phyloP scores from a whole-genome alignment of 1,284 basidiomycete species.

The Cystobasidium pallidum region DNA sequence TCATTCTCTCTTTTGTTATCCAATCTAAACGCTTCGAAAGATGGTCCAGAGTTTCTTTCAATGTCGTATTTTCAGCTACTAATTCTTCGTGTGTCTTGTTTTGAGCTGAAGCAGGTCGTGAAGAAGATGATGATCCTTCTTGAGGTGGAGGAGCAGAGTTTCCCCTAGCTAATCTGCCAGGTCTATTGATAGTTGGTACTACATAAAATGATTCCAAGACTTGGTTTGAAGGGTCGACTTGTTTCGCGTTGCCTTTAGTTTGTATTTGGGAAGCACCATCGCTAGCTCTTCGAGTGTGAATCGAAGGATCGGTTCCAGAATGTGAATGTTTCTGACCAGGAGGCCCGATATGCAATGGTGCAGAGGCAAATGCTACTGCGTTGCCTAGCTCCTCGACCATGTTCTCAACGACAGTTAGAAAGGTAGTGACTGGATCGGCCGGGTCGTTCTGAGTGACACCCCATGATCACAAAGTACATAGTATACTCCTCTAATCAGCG shows the following conservation, averaged over 20 bases:
- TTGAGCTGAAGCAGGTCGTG: constrained; percentile 2
- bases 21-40: constrained; percentile 29
- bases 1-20: constrained; percentile 34
- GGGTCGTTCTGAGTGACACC: constrained; percentile 26
- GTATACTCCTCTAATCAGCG: too few relatives aligned
- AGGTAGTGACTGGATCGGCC: constrained; percentile 36
- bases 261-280: background rate
- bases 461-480: too few relatives aligned
- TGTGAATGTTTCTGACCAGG: background rate
- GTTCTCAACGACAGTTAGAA: constrained; percentile 35
- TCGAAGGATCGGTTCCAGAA: background rate
- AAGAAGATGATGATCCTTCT: background rate
- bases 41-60: constrained; percentile 36
- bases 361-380: constrained; percentile 40
- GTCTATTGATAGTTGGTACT: constrained; percentile 27
- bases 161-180: constrained; percentile 4
- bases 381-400: constrained; percentile 43
- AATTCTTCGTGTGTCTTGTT: constrained; percentile 44
- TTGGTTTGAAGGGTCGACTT: background rate
- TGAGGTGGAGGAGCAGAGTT: background rate
- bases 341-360: constrained; percentile 29
- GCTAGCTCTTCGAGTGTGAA: background rate
- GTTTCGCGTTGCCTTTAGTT: background rate
- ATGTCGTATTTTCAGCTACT: constrained; percentile 34
- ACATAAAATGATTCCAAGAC: constrained; percentile 40